Conservation (phyloP, 2,329 filamentous ascomycete species). For the Gyromitra esculenta region DNA sequence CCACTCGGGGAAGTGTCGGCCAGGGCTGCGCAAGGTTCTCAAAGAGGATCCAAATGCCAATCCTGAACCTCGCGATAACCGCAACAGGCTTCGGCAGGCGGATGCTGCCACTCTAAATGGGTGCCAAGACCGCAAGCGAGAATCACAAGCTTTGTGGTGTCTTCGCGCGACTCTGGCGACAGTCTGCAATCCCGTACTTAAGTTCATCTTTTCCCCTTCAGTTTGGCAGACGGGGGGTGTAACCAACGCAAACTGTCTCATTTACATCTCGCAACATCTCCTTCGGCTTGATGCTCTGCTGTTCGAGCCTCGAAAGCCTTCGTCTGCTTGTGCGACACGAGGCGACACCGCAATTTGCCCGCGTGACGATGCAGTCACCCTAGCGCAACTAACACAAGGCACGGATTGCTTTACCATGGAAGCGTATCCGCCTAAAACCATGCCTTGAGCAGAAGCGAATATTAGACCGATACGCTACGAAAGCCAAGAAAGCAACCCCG, state of each 20-base stretch:
- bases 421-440: neutral
- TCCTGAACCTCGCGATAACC: conserved; percentile 25
- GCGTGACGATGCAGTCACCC: neutral
- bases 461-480: neutral
- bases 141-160: conserved; percentile 28
- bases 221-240: neutral
- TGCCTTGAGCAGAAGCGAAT: neutral
- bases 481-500: neutral
- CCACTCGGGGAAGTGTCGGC: neutral
- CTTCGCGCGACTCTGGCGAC: neutral
- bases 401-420: neutral
- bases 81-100: conserved; percentile 21
- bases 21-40: neutral
- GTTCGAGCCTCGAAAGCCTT: neutral
- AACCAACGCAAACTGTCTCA: neutral
- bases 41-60: conserved; percentile 20
- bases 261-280: neutral
- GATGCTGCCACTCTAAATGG: neutral
- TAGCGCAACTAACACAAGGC: neutral
- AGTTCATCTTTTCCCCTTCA: neutral
- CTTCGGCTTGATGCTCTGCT: neutral
- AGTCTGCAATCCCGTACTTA: neutral
- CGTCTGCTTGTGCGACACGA: neutral
- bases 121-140: conserved; percentile 33
- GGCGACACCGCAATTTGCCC: neutral